Evolutionary conservation across 768 basidiomycete genomes (phyloP).

Genomic region (Cyclocybe aegerita): DNA sequence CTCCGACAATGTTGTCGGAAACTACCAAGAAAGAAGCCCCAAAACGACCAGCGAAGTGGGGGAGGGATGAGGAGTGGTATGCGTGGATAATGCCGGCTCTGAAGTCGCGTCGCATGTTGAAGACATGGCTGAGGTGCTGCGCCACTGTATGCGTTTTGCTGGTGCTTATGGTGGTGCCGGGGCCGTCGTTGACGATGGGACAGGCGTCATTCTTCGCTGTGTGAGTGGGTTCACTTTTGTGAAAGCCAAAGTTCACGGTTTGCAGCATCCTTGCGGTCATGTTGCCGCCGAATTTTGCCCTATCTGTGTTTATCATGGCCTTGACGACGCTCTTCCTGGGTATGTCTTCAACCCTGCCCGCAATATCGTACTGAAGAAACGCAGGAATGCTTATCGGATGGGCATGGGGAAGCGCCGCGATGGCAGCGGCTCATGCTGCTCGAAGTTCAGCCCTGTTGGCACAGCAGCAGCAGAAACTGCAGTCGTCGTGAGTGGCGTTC

Average conservation of each 20-base stretch:
- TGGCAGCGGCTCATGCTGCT: conserved; percentile 38
- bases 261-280: conserved; percentile 37
- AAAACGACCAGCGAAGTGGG: too few species aligned
- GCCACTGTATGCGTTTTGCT: conserved; percentile 29
- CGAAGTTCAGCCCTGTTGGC: conserved; percentile 34
- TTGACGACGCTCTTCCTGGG: conserved; percentile 32
- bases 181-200: conserved; percentile 34
- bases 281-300: conserved; percentile 37
- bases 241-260: background rate
- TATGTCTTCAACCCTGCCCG: conserved; percentile 5
- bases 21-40: too few species aligned
- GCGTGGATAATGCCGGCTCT: conserved; percentile 33
- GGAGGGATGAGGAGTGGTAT: conserved; percentile 16
- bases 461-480: conserved; percentile 29
- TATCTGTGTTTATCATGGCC: conserved; percentile 37
- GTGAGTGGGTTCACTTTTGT: conserved; percentile 18
- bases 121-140: conserved; percentile 41
- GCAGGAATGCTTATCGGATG: conserved; percentile 44
- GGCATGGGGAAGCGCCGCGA: conserved; percentile 45
- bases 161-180: conserved; percentile 33
- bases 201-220: conserved; percentile 41
- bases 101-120: conserved; percentile 32
- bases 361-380: background rate
- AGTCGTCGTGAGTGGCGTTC: conserved; percentile 31
- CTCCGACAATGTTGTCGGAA: too few species aligned